Base-by-base conservation (phyloP, 1,284 basidiomycete genomes). In the Leucocoprinus gongylophorus region DNA sequence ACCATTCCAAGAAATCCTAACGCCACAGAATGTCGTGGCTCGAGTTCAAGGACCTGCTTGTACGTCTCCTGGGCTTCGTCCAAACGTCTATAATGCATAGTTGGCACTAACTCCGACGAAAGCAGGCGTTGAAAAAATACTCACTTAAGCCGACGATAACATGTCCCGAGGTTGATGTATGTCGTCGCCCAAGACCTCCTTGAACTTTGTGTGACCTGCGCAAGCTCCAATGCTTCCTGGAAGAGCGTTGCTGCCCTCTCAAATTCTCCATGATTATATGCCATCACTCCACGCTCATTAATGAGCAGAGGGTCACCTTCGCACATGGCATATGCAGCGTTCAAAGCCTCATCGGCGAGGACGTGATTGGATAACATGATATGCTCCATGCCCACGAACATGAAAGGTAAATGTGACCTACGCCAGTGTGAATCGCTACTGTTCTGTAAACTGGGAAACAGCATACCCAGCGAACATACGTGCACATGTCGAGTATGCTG, bases 331-430 rank as follows among this genome's bases (percentile, higher is more conserved):
- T 85, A 74, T 1, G 94, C 86, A 1, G 93, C 89, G 53, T 83
- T 74, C 35, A 99, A 75, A 33, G 94, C 91, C 59, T 98, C 91
- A 46, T 89, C 83, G 0, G 97, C 97, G 32, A 95, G 77, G 15
- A 72, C 67, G 54, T 84, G 78, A 58, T 97, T 93, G 41, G 88
- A 90, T 5, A 98, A 76, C 63, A 89, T 87, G 44, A 99, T 87
- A 59, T 99, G 91, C 64, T 99, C 95, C 92, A 97, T 98, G 2
- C 95, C 97, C 45, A 99, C 92, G 65, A 95, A 99, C 66, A 97
- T 82, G 46, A 95, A 74, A 1, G 97, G 94, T 5, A 99, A 74
- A 68, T 98, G 94, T 1, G 93, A 93, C 13, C 91, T 93, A 30
- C 40, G 49, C 53, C 15, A 46, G 18, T 10, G n/a, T 46, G 26